A percentile compares a stretch with the other conserved stretches of the same genome.
Conservation (phyloP, 768 basidiomycete species). For the Russula emetica region DNA sequence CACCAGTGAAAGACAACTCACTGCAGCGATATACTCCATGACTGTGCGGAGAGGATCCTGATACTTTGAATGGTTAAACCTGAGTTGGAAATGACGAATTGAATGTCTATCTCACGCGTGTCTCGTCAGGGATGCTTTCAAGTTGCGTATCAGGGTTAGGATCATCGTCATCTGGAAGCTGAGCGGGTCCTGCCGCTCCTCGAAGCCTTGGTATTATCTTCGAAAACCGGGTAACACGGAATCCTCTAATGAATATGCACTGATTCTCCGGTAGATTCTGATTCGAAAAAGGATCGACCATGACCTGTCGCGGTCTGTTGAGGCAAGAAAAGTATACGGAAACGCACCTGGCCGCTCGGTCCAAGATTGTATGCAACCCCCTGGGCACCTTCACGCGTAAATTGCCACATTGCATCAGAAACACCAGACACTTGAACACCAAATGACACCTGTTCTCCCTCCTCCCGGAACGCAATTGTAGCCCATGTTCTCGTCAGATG, state of each 20-base stretch:
- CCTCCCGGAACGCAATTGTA: background rate
- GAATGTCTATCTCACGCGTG: background rate
- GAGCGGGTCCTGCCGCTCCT: background rate
- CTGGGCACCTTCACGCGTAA: background rate
- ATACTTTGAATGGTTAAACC: too few relatives aligned
- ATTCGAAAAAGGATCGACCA: background rate
- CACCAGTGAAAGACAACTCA: background rate
- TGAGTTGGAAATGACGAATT: too few relatives aligned
- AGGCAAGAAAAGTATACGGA: too few relatives aligned
- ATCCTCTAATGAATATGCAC: constrained; percentile 2
- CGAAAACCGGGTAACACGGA: background rate
- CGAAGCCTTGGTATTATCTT: constrained; percentile 1
- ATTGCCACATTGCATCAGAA: background rate
- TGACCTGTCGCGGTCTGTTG: too few relatives aligned
- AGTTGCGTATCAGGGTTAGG: background rate
- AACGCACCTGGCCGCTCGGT: background rate
- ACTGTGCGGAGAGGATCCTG: constrained; percentile 1
- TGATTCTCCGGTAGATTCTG: constrained; percentile 1
- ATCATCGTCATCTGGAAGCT: background rate
- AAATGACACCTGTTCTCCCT: background rate
- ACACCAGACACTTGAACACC: background rate
- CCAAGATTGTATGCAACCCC: background rate
- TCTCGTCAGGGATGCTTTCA: background rate
- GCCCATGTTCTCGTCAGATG: too few relatives aligned
- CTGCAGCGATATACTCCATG: background rate